Percentiles rank a stretch among this genome's conserved stretches.
phyloP scores from a whole-genome alignment of 2,329 filamentous ascomycete genomes.

The Colletotrichum sp. region DNA sequence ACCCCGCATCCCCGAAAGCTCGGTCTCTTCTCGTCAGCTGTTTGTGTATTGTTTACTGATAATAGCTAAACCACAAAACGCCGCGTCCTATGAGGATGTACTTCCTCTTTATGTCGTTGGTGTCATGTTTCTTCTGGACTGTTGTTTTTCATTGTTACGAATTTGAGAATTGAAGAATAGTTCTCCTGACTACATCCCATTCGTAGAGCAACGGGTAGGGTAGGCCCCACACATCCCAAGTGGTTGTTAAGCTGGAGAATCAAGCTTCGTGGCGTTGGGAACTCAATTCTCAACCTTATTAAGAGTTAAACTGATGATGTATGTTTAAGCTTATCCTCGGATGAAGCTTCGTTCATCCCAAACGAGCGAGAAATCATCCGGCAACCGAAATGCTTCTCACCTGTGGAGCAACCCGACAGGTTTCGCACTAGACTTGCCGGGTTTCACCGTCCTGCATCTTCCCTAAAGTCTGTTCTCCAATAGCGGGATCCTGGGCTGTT shows the following conservation, averaged over 20 bases:
- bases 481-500: background rate
- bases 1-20: background rate
- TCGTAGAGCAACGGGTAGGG: background rate
- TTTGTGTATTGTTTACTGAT: no score
- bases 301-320: background rate
- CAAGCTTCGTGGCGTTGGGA: background rate
- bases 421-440: background rate
- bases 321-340: background rate
- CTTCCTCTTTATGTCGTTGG: background rate
- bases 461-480: background rate
- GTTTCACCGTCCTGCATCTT: constrained; percentile 2
- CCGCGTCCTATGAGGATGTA: rapidly evolving
- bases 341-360: background rate
- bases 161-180: background rate
- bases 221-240: background rate
- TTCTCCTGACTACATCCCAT: background rate
- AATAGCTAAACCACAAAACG: no score
- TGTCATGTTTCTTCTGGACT: background rate
- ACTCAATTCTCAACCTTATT: background rate
- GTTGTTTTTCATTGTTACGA: background rate
- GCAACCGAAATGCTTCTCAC: background rate
- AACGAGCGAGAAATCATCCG: background rate
- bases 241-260: background rate
- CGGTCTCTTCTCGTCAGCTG: background rate
- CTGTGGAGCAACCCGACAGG: background rate